Conservation (phyloP, 1,284 basidiomycete species). For the Cryptococcus maquisensis region DNA sequence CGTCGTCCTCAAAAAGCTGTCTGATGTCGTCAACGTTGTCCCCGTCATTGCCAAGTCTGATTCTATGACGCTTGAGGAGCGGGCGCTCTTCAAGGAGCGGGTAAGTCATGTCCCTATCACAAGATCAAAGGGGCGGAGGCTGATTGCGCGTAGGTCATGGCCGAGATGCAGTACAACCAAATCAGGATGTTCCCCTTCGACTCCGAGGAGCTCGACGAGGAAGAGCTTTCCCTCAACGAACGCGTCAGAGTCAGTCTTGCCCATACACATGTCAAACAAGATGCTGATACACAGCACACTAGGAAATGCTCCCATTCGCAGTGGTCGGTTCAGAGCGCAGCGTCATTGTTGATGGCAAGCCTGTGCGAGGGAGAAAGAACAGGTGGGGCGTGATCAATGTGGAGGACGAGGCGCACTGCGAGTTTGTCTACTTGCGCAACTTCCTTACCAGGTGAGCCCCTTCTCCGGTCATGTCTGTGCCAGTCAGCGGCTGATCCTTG, state of each 20-base stretch:
- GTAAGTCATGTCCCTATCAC: slow-evolving; percentile 48
- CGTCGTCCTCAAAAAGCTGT: slow-evolving; percentile 97
- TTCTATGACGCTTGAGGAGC: slow-evolving; percentile 87
- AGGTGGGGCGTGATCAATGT: slow-evolving; percentile 98
- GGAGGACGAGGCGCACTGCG: slow-evolving; percentile 94
- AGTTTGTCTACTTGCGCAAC: slow-evolving; percentile 95
- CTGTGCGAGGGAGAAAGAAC: slow-evolving; percentile 93
- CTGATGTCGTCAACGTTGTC: slow-evolving; percentile 97
- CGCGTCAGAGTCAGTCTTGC: slow-evolving; percentile 67
- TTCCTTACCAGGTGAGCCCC: slow-evolving; percentile 75
- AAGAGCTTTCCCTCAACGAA: slow-evolving; percentile 83
- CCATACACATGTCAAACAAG: background rate
- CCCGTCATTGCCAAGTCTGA: slow-evolving; percentile 99
- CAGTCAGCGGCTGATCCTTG: background rate
- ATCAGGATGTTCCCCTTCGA: slow-evolving; percentile 97
- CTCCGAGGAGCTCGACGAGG: slow-evolving; percentile 87
- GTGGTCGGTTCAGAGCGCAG: slow-evolving; percentile 92
- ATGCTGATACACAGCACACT: background rate
- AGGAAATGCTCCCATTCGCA: slow-evolving; percentile 94
- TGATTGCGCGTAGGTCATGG: slow-evolving; percentile 78
- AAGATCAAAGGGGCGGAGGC: too few relatives aligned
- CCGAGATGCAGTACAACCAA: slow-evolving; percentile 86
- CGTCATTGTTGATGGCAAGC: slow-evolving; percentile 91
- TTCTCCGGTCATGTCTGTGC: background rate
- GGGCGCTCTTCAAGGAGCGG: slow-evolving; percentile 87